Base-by-base conservation (phyloP, 1,139 yeast species). In the Debaryomyces sp. region DNA sequence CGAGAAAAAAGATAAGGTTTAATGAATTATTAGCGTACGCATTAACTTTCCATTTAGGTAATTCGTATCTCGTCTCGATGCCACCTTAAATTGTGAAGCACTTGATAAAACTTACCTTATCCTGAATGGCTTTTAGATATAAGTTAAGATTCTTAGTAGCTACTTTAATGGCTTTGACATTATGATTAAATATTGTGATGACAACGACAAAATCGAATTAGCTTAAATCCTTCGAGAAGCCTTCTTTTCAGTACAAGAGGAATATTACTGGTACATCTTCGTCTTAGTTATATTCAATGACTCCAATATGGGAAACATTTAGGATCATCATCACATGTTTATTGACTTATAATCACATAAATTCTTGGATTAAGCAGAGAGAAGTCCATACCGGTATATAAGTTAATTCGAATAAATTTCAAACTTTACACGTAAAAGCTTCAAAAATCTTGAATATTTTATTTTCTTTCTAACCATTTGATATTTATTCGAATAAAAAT, bases 401-500 rank as follows among this genome's bases (percentile, higher is more conserved):
- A 22, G 7, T 21, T 6, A 13, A 13, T 24, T 5, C 26, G 24
- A 17, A 35, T 22, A 24, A 37, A 24, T 12, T 35, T 35, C 18
- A 15, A 23, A 13, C 18, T 13, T 37, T 26, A 37, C 41, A 37
- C 41, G 30, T 37, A n/a, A 23, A 24, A 24, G 15, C 12, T 8
- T n/a, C n/a, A n/a, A 22, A 24, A 18, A 24, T 9, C 12, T 10
- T 22, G 13, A 15, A 23, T 17, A 22, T n/a, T 24, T 24, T 9
- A 13, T 23, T 13, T 8, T 23, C 27, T 15, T 15, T 24, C 6
- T 21, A 37, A 15, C 7, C 30, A 37, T 13, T 41, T 30, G 36
- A 26, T 9, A 17, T 8, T 9, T 26, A 45, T 4, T 21, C 5
- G 7, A 30, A n/a, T 22, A 21, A 46, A 26, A 29, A 68, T 68